Evolutionary conservation across 2,329 filamentous ascomycete species (phyloP).

Genomic region (Penicillium sp.): DNA sequence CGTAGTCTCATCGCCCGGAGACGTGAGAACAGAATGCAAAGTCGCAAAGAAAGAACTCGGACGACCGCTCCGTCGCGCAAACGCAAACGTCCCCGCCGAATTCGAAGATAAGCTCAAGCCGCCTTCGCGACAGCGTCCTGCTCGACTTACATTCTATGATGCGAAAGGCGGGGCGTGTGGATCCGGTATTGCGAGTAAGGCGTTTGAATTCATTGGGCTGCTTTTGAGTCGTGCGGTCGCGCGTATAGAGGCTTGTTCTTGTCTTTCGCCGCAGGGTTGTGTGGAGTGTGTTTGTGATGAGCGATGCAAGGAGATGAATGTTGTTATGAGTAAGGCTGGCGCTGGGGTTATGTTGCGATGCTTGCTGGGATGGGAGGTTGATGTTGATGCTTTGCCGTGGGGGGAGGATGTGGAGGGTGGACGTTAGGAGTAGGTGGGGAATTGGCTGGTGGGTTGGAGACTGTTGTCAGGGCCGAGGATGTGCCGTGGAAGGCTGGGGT

Average conservation of each 20-base stretch:
- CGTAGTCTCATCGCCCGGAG: conserved; percentile 84
- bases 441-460: conserved; percentile 73
- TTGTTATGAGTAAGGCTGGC: conserved; percentile 92
- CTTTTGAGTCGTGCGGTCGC: conserved; percentile 74
- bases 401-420: conserved; percentile 79
- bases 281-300: conserved; percentile 87
- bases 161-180: conserved; percentile 84
- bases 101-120: conserved; percentile 27
- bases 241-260: conserved; percentile 74
- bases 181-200: conserved; percentile 85
- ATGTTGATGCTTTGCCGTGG: conserved; percentile 82
- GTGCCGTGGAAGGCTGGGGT: conserved; percentile 48
- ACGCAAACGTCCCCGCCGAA: conserved; percentile 25
- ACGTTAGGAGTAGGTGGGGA: conserved; percentile 49
- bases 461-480: conserved; percentile 71
- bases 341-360: conserved; percentile 77
- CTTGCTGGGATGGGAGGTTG: conserved; percentile 73
- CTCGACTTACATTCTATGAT: conserved; percentile 90
- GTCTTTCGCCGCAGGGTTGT: conserved; percentile 69
- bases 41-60: conserved; percentile 84
- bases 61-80: conserved; percentile 45
- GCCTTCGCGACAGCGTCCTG: conserved; percentile 72
- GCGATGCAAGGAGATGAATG: conserved; percentile 79
- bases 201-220: conserved; percentile 86
- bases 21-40: conserved; percentile 95